Evolutionary conservation across 306 rosid species (phyloP).

Genomic region (Cucumis hystrix): DNA sequence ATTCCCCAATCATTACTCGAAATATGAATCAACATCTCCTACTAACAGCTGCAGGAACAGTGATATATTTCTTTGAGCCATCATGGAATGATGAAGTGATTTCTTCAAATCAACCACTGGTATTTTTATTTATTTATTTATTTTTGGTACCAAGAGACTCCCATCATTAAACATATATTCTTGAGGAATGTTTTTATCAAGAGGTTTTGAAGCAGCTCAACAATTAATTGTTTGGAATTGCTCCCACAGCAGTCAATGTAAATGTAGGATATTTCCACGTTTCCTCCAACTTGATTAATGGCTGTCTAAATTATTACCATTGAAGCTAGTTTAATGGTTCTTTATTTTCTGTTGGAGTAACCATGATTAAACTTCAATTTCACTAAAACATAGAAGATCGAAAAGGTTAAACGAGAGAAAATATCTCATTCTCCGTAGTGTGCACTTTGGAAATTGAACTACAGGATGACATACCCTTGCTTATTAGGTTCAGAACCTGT

Average conservation of each 20-base stretch:
- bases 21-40: neutral
- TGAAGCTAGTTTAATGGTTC: neutral
- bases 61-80: neutral
- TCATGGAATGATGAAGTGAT: neutral
- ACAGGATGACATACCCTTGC: neutral
- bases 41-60: neutral
- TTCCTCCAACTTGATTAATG: neutral
- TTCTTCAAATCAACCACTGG: neutral
- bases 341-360: neutral
- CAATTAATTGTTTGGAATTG: neutral
- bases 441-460: neutral
- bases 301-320: neutral
- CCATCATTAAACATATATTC: neutral
- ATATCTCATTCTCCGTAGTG: neutral
- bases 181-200: neutral
- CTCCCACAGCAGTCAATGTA: neutral
- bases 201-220: neutral
- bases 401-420: neutral
- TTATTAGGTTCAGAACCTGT: neutral
- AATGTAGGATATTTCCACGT: neutral
- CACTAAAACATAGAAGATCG: neutral
- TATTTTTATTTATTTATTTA: no score
- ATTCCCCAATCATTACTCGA: neutral
- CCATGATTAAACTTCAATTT: neutral
- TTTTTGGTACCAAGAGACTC: no score